Evolutionary conservation across 2,329 filamentous ascomycete species (phyloP), one percentile per base, ranked within the genome.

Genomic region (Colletotrichum scovillei): DNA sequence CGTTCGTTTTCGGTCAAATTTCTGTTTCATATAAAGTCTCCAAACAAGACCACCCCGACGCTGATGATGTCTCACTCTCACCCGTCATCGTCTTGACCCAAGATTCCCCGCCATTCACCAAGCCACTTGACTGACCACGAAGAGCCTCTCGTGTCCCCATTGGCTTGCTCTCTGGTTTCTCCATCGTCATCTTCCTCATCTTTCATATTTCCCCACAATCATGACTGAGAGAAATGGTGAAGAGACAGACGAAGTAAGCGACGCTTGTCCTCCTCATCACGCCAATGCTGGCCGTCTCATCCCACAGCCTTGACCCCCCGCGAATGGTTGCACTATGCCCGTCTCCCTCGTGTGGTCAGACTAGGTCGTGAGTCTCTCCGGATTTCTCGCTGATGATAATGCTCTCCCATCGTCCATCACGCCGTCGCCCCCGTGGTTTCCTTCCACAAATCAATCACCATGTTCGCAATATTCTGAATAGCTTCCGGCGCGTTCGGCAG

Each of bases 401-500:
- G 11, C 7, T 1, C 42, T 49, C 42, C 4, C 19, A 22, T 22
- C 19, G 7, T 38, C 22, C 8, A 24, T 62, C 42, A 68, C 7
- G n/a, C 56, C 22, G 19, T 63, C 53, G 46, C 14, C 5, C 58
- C 67, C 38, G 32, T 12, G 5, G 65, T 60, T 35, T 73, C 70
- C 35, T 59, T 70, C 53, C 68, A 70, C 4, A 65, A n/a, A 16
- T 57, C 67, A 12, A 64, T 42, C n/a, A 69, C 35, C 66, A 70
- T 46, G 42, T 22, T 49, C 14, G 67, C 67, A 8, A 73, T 38
- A 11, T 65, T 60, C 60, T 69, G 67, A 14, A 73, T 60, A 14
- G 70, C 56, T 14, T 73, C 70, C 4, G 67, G 67, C 28, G 60
- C 30, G 8, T 68, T 73, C 24, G 70, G 70, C 46, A 73, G 24